These are phyloP conservation scores for Dendrobium huoshanense DNA, from an alignment of 106 monocot species.

Conservation along the genomic window DNA sequence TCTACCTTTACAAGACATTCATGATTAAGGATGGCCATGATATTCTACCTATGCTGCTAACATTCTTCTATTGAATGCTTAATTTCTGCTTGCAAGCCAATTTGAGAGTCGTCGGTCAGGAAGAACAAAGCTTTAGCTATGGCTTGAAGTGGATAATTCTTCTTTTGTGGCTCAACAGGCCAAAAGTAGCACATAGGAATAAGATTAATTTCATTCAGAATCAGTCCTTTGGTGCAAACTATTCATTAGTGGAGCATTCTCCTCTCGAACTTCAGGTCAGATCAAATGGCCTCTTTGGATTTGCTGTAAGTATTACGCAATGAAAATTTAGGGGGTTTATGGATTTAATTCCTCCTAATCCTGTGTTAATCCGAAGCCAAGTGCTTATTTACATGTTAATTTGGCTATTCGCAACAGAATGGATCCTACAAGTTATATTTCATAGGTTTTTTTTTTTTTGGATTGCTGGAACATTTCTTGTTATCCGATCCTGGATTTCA, in stretches of 20 bases:
- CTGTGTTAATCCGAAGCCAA: background rate
- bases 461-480: no score
- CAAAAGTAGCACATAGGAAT: background rate
- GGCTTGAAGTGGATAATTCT: no score
- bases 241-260: background rate
- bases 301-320: no score
- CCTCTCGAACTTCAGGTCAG: background rate
- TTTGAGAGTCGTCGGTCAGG: background rate
- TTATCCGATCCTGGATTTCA: no score
- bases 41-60: no score
- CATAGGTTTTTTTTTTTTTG: background rate
- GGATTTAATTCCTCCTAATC: background rate
- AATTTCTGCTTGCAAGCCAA: background rate
- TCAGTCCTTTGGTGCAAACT: background rate
- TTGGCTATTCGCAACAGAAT: background rate
- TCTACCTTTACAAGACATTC: background rate
- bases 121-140: background rate
- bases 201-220: no score
- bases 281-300: no score
- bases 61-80: no score
- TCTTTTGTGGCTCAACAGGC: background rate
- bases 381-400: background rate
- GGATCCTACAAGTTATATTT: background rate
- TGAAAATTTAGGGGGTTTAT: background rate
- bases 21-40: background rate